Base-by-base conservation (phyloP, 1,284 basidiomycete species). In the Sphaerobolus stellatus region DNA sequence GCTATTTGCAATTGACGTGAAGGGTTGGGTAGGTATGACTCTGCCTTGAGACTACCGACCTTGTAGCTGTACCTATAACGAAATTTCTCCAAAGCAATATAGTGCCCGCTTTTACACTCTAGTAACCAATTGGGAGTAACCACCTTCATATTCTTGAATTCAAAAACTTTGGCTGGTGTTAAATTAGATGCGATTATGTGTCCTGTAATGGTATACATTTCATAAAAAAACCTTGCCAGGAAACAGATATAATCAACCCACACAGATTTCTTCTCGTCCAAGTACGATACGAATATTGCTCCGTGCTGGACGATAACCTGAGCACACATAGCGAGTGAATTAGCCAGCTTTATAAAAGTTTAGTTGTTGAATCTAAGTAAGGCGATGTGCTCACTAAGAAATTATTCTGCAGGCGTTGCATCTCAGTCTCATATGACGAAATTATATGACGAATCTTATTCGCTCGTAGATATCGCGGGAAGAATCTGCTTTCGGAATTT, bases 141-240 rank as follows among this genome's bases (percentile, higher is more conserved):
- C 11, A 98, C 87, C 65, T 92, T 95, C 83, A 96, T 90, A 50
- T 86, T 72, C 65, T 88, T 82, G 69, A 95, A 97, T 62, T 97
- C 94, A 45, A 82, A 81, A 46, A 92, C 80, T 71, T 98, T 98
- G 50, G 86, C 85, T 0, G 93, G 86, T 0, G 96, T 98, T 29
- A 99, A 79, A 22, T 91, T 88, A 55, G 87, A 90, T 1, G 96
- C 95, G 53, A 99, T 78, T 60, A 98, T 87, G 93, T 0, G 92
- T 94, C 36, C 89, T 90, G 60, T n/a, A 53, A 44, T n/a, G n/a
- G n/a, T 58, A 49, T 53, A 36, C 36, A 9, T 50, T n/a, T n/a
- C n/a, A n/a, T n/a, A n/a, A n/a, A n/a, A n/a, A n/a, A n/a, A n/a
- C 46, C 33, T 50, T 27, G 48, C 29, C 22, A 53, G 46, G 58